Percentiles rank a stretch among this genome's conserved stretches.
Evolutionary conservation across 108 stramenopile species (phyloP).

Genomic region (Cyclotella atomus): DNA sequence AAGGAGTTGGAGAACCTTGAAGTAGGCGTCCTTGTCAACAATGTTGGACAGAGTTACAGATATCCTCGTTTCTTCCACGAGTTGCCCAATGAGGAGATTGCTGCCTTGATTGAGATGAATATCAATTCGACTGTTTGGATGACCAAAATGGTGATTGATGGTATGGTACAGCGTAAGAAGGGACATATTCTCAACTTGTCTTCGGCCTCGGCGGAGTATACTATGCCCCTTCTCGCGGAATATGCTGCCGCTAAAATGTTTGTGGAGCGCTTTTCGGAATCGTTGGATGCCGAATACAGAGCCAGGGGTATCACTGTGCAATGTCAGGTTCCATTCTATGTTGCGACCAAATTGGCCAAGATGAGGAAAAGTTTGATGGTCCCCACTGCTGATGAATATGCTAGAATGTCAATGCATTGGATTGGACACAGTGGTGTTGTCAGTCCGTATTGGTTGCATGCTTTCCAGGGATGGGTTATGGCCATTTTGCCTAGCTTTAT

Average conservation of each 20-base stretch:
- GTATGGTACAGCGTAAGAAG: conserved; percentile 88
- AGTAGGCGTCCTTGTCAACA: conserved; percentile 97
- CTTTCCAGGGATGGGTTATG: conserved; percentile 91
- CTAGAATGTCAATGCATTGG: conserved; percentile 74
- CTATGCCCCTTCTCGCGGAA: conserved; percentile 93
- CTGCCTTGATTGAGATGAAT: conserved; percentile 88
- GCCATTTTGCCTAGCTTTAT: conserved; percentile 72
- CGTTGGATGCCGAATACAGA: conserved; percentile 90
- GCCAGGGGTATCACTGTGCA: conserved; percentile 92
- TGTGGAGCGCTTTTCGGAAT: conserved; percentile 93
- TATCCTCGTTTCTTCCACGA: conserved; percentile 97
- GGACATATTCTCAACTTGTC: conserved; percentile 97
- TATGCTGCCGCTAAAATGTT: conserved; percentile 98
- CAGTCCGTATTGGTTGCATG: conserved; percentile 94
- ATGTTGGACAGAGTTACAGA: conserved; percentile 97
- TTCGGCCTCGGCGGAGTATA: conserved; percentile 92
- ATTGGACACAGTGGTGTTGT: conserved; percentile 85
- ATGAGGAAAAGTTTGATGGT: conserved; percentile 89
- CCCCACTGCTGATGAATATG: conserved; percentile 90
- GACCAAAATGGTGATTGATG: conserved; percentile 93
- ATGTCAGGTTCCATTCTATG: conserved; percentile 97
- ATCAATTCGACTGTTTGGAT: conserved; percentile 95
- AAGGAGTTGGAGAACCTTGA: conserved; percentile 79
- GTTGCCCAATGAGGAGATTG: conserved; percentile 81
- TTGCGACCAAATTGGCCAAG: conserved; percentile 98